These are phyloP conservation scores for Lolium rigidum DNA, from an alignment of 176 grass and related monocot genomes.

Conservation along the genomic window DNA sequence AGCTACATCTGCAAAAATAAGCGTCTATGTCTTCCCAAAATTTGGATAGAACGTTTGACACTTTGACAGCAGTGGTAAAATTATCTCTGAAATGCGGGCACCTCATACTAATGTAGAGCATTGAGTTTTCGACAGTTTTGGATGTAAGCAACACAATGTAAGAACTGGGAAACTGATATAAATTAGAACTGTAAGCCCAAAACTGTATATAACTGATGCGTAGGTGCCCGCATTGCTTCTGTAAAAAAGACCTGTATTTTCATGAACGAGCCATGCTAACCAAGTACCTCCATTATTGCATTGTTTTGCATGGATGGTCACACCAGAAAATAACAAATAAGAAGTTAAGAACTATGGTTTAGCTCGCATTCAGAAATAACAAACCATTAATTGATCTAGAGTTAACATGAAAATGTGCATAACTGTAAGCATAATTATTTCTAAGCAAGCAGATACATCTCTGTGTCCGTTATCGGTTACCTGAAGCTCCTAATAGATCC, in stretches of 20 bases:
- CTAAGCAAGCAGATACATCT: background rate
- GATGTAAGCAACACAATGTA: background rate
- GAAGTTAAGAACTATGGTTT: background rate
- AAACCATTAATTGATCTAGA: background rate
- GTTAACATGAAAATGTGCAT: background rate
- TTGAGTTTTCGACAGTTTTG: background rate
- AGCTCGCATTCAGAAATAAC: background rate
- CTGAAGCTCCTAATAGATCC: background rate
- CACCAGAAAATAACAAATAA: background rate
- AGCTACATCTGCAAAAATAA: background rate
- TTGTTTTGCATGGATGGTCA: background rate
- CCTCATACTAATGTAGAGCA: conserved; percentile 4
- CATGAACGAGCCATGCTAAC: background rate
- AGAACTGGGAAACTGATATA: background rate
- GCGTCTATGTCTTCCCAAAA: background rate
- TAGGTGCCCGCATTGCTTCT: no score
- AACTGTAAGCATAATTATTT: background rate
- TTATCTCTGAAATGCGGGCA: background rate
- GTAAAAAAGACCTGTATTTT: background rate
- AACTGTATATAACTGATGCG: background rate
- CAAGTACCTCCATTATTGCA: no score
- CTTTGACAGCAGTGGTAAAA: background rate
- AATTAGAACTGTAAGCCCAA: conserved; percentile 9
- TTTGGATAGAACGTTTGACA: background rate
- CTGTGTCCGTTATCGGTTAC: background rate